These are phyloP conservation scores for Pichia nakasei DNA, from an alignment of 805 yeast genomes.

Conservation along the genomic window DNA sequence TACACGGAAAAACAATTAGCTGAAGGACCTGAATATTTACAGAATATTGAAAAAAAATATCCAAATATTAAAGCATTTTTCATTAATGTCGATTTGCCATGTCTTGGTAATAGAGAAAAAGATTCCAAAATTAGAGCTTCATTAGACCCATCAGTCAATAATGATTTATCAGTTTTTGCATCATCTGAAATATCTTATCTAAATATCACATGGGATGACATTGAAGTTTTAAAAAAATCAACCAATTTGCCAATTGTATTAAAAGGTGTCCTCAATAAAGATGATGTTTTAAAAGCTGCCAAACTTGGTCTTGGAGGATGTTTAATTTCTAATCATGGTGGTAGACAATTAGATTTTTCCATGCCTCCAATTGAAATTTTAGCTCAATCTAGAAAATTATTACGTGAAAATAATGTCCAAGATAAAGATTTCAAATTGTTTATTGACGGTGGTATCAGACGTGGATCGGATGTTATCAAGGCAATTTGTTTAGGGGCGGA, in stretches of 20 bases:
- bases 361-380: slow-evolving; percentile 54
- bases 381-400: slow-evolving; percentile 27
- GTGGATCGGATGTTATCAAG: slow-evolving; percentile 71
- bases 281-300: slow-evolving; percentile 52
- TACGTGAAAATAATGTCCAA: slow-evolving; percentile 29
- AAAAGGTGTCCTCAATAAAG: slow-evolving; percentile 58
- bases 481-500: slow-evolving; percentile 70
- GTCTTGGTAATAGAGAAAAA: slow-evolving; percentile 77
- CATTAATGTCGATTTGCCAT: slow-evolving; percentile 84
- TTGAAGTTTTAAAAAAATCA: slow-evolving; percentile 39
- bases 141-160: slow-evolving; percentile 31
- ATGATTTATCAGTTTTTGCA: slow-evolving; percentile 11
- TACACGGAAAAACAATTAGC: slow-evolving; percentile 51
- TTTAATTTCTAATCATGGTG: slow-evolving; percentile 66
- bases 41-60: slow-evolving; percentile 13
- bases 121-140: slow-evolving; percentile 64
- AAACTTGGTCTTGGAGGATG: slow-evolving; percentile 52
- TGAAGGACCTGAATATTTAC: slow-evolving; percentile 29
- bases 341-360: slow-evolving; percentile 57
- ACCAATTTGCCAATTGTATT: slow-evolving; percentile 44
- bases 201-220: slow-evolving; percentile 49
- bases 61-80: slow-evolving; percentile 63
- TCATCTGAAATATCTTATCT: slow-evolving; percentile 9
- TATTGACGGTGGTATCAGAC: slow-evolving; percentile 69
- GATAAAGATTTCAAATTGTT: slow-evolving; percentile 49